Evolutionary conservation across 2,329 filamentous ascomycete genomes (phyloP).

Genomic region (Akanthomyces uredinophilus): DNA sequence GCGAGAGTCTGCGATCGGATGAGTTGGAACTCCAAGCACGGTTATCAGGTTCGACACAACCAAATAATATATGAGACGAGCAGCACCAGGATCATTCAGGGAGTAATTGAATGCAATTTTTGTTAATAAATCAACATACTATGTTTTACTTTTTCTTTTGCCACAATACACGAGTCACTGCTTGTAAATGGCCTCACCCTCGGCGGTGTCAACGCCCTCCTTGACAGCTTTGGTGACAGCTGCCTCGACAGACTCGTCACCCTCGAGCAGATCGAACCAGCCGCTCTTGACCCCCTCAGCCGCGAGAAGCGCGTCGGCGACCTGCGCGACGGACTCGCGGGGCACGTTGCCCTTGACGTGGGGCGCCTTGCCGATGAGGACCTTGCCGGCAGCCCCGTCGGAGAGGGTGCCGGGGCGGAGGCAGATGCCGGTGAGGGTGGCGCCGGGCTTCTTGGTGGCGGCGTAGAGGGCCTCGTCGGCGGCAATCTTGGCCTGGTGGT

Average conservation of each 20-base stretch:
- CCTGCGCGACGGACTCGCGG: slow-evolving; percentile 55
- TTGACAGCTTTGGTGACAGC: slow-evolving; percentile 46
- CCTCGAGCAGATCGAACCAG: slow-evolving; percentile 54
- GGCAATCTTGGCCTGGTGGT: slow-evolving; percentile 56
- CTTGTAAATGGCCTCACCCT: slow-evolving; percentile 43
- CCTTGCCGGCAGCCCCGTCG: slow-evolving; percentile 42
- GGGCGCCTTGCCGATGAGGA: slow-evolving; percentile 44
- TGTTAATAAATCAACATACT: neutral
- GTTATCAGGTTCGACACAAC: neutral
- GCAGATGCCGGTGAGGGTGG: slow-evolving; percentile 43
- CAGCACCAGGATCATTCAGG: neutral
- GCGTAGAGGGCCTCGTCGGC: slow-evolving; percentile 54
- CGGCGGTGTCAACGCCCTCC: slow-evolving; percentile 45
- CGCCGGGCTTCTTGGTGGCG: slow-evolving; percentile 32
- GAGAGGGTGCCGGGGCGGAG: slow-evolving; percentile 49
- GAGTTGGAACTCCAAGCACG: slow-evolving; percentile 1
- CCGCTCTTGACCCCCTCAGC: slow-evolving; percentile 39
- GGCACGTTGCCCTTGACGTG: slow-evolving; percentile 37
- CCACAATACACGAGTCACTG: neutral
- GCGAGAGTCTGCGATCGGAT: neutral
- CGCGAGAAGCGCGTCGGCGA: slow-evolving; percentile 52
- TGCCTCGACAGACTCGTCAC: slow-evolving; percentile 41
- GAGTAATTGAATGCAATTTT: neutral
- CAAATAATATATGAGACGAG: neutral
- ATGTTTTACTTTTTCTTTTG: slow-evolving; percentile 2